Base-by-base conservation (phyloP, 2,329 filamentous ascomycete genomes). In the Chalaropsis thielavioides region DNA sequence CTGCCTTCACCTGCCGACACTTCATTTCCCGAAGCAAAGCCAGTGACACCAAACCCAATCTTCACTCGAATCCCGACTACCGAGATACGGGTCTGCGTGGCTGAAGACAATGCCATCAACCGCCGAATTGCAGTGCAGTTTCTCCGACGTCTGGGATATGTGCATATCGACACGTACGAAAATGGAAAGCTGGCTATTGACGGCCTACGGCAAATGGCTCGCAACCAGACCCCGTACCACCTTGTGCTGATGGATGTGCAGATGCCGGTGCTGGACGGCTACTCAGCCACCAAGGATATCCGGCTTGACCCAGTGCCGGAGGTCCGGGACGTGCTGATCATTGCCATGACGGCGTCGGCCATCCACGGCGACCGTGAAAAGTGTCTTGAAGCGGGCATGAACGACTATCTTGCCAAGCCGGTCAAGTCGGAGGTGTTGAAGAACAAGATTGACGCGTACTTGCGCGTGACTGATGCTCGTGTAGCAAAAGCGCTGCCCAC, bases 361-460 rank as follows among this genome's bases (percentile, higher is more conserved):
- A 97, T 97, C 68, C 89, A 94, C 72, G 92, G 92, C 19, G 92
- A 97, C 72, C 82, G 92, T 60, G 92, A 97, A 73, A 96, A 95
- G 76, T 96, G 92, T 70, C 78, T 96, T n/a, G 90, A 91, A 61
- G 90, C 90, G 0, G 92, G 92, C 56, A 97, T 97, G 92, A 96
- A 96, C 74, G 94, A 96, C 71, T 97, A 96, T 71, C 82, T 96
- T 0, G 91, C 92, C 17, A 97, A 97, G 73, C 92, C 92, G 0
- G 92, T 97, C n/a, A 83, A 91, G 67, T 90, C 89, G 3, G 88
- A 92, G 59, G 86, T 95, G 49, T 78, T 97, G 64, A 94, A 90
- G 75, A 85, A 85, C 71, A 92, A 96, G 77, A 77, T 97, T 67
- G 81, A 83, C 54, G 77, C 78, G 1, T 84, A 84, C 69, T 76